A percentile compares a stretch with the other conserved stretches of the same genome.
Conservation (phyloP, 108 stramenopile species). For the Nitzschia sp. region DNA sequence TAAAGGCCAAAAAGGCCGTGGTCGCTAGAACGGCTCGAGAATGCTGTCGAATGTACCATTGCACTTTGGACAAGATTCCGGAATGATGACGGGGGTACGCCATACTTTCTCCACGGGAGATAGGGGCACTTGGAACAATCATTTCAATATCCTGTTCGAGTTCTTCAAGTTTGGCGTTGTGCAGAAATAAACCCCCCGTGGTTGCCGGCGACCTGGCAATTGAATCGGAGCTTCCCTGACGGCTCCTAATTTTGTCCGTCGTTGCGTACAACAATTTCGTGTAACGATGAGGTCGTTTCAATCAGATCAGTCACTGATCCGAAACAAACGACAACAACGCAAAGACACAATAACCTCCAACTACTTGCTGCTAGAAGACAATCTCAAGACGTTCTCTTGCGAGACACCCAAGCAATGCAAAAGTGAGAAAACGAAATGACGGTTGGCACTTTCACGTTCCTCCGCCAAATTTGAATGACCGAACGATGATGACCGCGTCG, state of each 20-base stretch:
- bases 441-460: too few relatives aligned
- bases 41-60: constrained; percentile 40
- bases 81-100: constrained; percentile 56
- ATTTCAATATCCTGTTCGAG: not conserved
- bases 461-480: too few relatives aligned
- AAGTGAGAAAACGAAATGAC: too few relatives aligned
- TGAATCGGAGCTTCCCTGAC: constrained; percentile 20
- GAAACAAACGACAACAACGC: too few relatives aligned
- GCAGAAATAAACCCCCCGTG: constrained; percentile 1
- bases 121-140: not conserved
- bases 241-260: constrained; percentile 18
- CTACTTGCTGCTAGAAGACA: too few relatives aligned
- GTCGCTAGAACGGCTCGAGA: constrained; percentile 36
- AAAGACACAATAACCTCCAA: too few relatives aligned
- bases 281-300: too few relatives aligned
- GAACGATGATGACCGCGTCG: too few relatives aligned
- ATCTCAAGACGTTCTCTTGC: too few relatives aligned
- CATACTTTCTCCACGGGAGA: constrained; percentile 44
- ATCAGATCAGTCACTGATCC: too few relatives aligned
- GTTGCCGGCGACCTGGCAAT: constrained; percentile 9
- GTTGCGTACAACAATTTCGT: too few relatives aligned
- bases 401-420: too few relatives aligned
- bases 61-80: constrained; percentile 32
- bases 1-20: constrained; percentile 37
- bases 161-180: not conserved